Evolutionary conservation across 148 eudicot genomes (phyloP), one percentile per base, ranked within the genome.

Genomic region (Pouteria glomerata): DNA sequence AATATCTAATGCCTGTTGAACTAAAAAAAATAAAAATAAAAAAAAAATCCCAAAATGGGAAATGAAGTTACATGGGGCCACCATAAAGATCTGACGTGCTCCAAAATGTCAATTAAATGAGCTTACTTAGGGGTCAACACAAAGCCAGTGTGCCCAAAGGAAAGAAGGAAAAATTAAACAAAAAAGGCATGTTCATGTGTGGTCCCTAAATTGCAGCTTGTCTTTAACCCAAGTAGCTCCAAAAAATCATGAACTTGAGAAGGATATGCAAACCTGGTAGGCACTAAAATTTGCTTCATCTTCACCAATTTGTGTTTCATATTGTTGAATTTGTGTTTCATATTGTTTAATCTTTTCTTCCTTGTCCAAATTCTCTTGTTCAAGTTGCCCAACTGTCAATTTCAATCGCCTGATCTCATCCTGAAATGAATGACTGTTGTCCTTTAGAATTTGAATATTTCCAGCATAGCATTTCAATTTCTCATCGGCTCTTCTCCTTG

Each of bases 291-390:
- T 90, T 24, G 86, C 76, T 74, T 88, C 89, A 87, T 86, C 83
- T 45, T 84, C 90, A 63, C 83, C 79, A 62, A 90, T 88, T 61
- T 86, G 88, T 37, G 86, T 84, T 77, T 90, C 96, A 82, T 83
- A 86, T 73, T 89, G 87, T n/a, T n/a, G n/a, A n/a, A n/a, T n/a
- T n/a, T n/a, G n/a, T n/a, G n/a, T n/a, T n/a, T n/a, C n/a, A n/a
- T n/a, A n/a, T n/a, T n/a, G n/a, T 73, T 89, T 82, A 78, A 90
- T 83, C 66, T 88, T 89, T 79, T 84, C 96, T 74, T 90, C 96
- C 80, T 90, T 90, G 78, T 88, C 92, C 75, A 86, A 87, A 77
- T 86, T 88, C 78, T 88, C 92, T 56, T 81, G 90, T 83, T 88
- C 92, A n/a, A 90, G 85, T 81, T 90, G 86, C 65, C 89, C 96